Conservation (phyloP, 1,139 yeast genomes). For the Magnusiomyces starmeri region DNA sequence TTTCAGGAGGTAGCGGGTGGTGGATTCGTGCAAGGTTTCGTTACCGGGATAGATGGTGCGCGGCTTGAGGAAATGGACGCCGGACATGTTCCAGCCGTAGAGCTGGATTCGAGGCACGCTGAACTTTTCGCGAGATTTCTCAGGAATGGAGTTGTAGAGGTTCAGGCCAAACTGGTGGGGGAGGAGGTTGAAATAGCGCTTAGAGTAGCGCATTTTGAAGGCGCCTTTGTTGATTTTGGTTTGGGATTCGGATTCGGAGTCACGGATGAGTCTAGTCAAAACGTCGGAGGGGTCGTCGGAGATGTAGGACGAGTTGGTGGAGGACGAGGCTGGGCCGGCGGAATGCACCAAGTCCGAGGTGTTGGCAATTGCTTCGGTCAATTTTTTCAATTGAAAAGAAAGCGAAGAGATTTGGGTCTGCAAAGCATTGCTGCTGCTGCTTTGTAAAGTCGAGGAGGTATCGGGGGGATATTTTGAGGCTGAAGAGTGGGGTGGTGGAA, state of each 20-base stretch:
- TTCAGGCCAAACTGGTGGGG: slow-evolving; percentile 15
- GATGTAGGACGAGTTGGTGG: not conserved
- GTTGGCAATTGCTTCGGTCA: not conserved
- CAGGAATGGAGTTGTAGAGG: slow-evolving; percentile 8
- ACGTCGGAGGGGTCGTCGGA: not conserved
- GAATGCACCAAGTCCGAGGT: not conserved
- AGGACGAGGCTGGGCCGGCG: not conserved
- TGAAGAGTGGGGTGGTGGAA: no score
- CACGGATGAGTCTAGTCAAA: no score
- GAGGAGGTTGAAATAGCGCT: slow-evolving; percentile 14
- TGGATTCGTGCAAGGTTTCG: slow-evolving; percentile 4
- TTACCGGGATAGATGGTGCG: slow-evolving; percentile 29
- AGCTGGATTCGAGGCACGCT: slow-evolving; percentile 50
- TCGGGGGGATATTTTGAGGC: no score
- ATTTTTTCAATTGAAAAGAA: no score
- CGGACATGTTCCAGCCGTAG: slow-evolving; percentile 64
- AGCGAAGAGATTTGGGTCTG: no score
- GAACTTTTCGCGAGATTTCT: slow-evolving; percentile 36
- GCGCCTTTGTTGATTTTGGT: no score
- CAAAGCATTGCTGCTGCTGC: not conserved
- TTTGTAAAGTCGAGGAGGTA: no score
- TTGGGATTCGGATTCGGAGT: no score
- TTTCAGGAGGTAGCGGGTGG: slow-evolving; percentile 31
- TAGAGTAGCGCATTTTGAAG: slow-evolving; percentile 13
- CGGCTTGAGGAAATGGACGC: slow-evolving; percentile 44